phyloP scores from a whole-genome alignment of 2,329 filamentous ascomycete genomes.

The Aureobasidium sp. region DNA sequence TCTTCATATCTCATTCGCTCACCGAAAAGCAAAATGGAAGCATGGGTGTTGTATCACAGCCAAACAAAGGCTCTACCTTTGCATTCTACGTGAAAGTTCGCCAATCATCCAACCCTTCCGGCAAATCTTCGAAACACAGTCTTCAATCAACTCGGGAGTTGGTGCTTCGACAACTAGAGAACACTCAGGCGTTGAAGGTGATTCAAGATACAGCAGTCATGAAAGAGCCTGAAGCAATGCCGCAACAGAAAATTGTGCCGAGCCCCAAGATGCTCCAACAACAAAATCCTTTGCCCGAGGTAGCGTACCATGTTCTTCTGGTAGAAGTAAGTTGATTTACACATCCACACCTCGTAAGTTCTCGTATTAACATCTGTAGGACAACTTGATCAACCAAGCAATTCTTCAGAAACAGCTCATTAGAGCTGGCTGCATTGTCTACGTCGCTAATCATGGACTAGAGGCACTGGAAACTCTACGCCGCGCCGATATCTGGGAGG shows the following conservation, averaged over 20 bases:
- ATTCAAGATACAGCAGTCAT: not conserved
- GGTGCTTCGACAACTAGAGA: not conserved
- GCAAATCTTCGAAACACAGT: constrained; percentile 35
- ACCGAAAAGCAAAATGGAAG: constrained; percentile 63
- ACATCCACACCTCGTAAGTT: not conserved
- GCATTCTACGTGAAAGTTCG: constrained; percentile 49
- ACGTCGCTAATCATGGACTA: constrained; percentile 23
- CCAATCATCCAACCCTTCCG: constrained; percentile 37
- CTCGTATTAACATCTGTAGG: constrained; percentile 20
- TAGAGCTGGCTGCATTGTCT: constrained; percentile 22
- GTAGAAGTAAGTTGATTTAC: not conserved
- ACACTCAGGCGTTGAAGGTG: not conserved
- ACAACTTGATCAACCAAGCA: constrained; percentile 27
- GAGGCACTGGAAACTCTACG: constrained; percentile 24
- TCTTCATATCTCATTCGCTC: constrained; percentile 62
- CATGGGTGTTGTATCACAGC: constrained; percentile 56
- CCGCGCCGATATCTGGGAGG: constrained; percentile 13
- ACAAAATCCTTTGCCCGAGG: not conserved
- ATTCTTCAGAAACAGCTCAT: constrained; percentile 24
- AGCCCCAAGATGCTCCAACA: not conserved
- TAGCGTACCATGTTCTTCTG: constrained; percentile 29
- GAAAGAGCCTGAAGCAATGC: not conserved
- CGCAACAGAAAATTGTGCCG: not conserved
- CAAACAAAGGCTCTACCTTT: constrained; percentile 44
- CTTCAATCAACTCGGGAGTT: not conserved